These are phyloP conservation scores for Celoporthe dispersa DNA, from an alignment of 2,329 filamentous ascomycete genomes.

Conservation along the genomic window DNA sequence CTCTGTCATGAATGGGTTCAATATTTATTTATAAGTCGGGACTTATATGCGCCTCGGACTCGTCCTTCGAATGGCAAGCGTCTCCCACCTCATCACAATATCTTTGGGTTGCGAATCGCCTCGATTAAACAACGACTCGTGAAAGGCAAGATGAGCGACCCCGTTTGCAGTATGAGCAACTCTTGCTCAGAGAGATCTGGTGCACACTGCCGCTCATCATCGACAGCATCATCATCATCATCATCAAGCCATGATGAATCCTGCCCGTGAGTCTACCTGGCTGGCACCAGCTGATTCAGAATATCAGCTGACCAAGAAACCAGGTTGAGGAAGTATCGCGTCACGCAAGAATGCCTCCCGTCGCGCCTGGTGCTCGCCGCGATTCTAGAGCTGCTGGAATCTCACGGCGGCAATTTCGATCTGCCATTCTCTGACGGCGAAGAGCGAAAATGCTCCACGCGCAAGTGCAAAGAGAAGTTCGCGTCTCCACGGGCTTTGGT, in stretches of 20 bases:
- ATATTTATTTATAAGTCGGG: neutral
- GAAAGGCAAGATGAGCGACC: neutral
- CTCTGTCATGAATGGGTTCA: neutral
- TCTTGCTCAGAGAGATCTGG: neutral
- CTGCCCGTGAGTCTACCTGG: neutral
- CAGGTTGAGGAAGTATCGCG: neutral
- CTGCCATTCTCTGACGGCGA: neutral
- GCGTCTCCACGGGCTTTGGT: neutral
- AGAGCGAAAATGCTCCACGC: neutral
- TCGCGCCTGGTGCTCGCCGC: neutral
- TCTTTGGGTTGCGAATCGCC: neutral
- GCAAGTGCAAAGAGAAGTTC: neutral
- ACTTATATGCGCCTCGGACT: neutral
- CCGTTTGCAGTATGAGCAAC: neutral
- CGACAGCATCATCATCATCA: neutral
- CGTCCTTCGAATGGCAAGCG: neutral
- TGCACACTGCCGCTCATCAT: neutral
- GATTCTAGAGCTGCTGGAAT: neutral
- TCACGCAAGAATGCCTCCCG: neutral
- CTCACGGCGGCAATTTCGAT: neutral
- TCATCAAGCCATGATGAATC: neutral
- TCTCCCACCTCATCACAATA: neutral
- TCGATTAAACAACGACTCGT: no score
- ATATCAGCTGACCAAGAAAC: neutral
- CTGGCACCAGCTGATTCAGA: neutral